Evolutionary conservation across 2,329 filamentous ascomycete species (phyloP), one percentile per base, ranked within the genome.

Genomic region (Biscogniauxia marginata): DNA sequence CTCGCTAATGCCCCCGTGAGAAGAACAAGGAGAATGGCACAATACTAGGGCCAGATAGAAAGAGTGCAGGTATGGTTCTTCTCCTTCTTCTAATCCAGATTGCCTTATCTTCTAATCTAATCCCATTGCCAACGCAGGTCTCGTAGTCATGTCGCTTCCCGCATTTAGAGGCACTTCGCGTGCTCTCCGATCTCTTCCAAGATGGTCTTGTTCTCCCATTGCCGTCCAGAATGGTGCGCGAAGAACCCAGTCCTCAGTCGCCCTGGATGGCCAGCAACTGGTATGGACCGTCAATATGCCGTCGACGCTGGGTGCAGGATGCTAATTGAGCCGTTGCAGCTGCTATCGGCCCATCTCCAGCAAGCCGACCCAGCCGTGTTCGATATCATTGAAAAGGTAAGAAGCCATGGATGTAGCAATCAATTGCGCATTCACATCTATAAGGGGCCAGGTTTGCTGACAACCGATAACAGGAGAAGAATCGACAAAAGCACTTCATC

Each of bases 401-500:
- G n/a, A 51, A 16, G 30, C 46, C 2, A 50, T 45, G 25, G 51
- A n/a, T n/a, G 9, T 43, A 25, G 20, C 45, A 39, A 39, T 45
- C 13, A 21, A 44, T 51, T 39, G 49, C 52, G 44, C 30, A 50
- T 50, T 4, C 20, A 4, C 18, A 23, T 34, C 11, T 11, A 9
- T 18, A 53, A 30, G 44, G 22, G 16, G 8, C 25, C 23, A 20
- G 30, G 44, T 49, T 62, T 55, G 61, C 55, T 49, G 4, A 55
- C n/a, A 20, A 44, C 21, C 18, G 13, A 18, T n/a, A 58, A 57
- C 56, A 96, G 91, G 95, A 99, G 81, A 98, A 98, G 84, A 84
- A 84, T 65, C 85, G 95, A 65, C 95, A 99, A 76, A 96, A 96
- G 76, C 92, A 98, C 75, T 99, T 97, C 71, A 96, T 99, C 79